Evolutionary conservation across 306 rosid genomes (phyloP).

Genomic region (Aeschynomene evenia): DNA sequence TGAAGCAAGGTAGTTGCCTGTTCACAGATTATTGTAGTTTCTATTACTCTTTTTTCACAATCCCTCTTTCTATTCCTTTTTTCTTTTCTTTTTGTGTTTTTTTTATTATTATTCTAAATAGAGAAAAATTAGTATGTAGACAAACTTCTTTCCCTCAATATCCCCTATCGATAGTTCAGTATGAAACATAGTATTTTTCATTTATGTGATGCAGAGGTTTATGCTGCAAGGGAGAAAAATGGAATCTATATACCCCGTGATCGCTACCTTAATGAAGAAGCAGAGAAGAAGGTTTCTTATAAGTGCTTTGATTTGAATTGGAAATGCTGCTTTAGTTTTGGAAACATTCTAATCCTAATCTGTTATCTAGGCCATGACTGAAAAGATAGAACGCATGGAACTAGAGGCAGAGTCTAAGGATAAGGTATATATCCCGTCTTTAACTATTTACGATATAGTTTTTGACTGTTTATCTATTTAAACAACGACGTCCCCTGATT

Average conservation of each 20-base stretch:
- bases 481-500: conserved; percentile 20
- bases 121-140: not conserved
- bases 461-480: conserved; percentile 12
- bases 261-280: conserved; percentile 94
- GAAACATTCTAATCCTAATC: conserved; percentile 15
- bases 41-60: conserved; percentile 12
- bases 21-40: conserved; percentile 22
- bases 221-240: conserved; percentile 98
- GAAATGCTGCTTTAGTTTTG: not conserved
- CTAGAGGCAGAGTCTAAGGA: conserved; percentile 89
- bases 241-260: conserved; percentile 99
- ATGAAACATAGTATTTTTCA: conserved; percentile 19
- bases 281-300: conserved; percentile 83
- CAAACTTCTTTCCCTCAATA: not conserved
- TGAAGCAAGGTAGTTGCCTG: conserved; percentile 80
- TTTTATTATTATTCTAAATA: not conserved
- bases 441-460: conserved; percentile 21
- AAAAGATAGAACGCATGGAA: conserved; percentile 97
- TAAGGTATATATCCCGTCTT: conserved; percentile 57
- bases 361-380: conserved; percentile 83
- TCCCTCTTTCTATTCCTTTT: not conserved
- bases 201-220: conserved; percentile 63
- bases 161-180: not conserved
- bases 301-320: conserved; percentile 12
- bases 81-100: too few relatives aligned